A percentile compares a stretch with the other conserved stretches of the same genome.
Conservation (phyloP, 176 grass and related monocot genomes). For the Raddia guianensis region DNA sequence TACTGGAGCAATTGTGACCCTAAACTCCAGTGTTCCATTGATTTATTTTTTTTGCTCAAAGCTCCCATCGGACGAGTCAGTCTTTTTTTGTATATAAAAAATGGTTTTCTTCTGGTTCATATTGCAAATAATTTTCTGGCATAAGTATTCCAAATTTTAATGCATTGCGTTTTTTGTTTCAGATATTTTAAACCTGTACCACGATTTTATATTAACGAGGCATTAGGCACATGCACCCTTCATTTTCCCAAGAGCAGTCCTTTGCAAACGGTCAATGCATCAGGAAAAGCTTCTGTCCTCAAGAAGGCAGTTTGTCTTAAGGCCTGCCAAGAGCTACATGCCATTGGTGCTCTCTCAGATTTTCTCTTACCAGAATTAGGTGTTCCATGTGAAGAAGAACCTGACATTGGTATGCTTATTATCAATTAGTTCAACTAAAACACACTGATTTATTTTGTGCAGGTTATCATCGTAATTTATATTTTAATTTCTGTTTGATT, state of each 20-base stretch:
- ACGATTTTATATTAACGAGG: constrained; percentile 61
- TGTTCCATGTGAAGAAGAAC: constrained; percentile 55
- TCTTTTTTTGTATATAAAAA: constrained; percentile 25
- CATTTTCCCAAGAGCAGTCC: constrained; percentile 76
- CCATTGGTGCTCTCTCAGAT: constrained; percentile 65
- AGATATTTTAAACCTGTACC: constrained; percentile 76
- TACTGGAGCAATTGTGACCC: constrained; percentile 75
- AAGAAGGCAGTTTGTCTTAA: constrained; percentile 75
- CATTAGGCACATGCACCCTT: constrained; percentile 47
- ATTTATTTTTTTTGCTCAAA: constrained; percentile 76
- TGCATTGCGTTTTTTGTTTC: constrained; percentile 5
- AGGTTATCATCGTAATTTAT: constrained; percentile 8
- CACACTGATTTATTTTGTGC: not conserved
- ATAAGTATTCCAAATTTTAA: constrained; percentile 26
- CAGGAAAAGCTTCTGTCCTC: constrained; percentile 41
- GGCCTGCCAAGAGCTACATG: constrained; percentile 68
- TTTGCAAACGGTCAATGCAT: constrained; percentile 44
- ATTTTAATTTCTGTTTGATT: not conserved
- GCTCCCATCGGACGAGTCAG: constrained; percentile 76
- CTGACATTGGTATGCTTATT: constrained; percentile 54
- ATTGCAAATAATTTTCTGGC: constrained; percentile 4
- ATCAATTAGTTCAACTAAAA: not conserved
- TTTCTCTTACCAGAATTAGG: constrained; percentile 56
- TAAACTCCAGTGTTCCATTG: constrained; percentile 67
- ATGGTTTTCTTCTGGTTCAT: constrained; percentile 36